Evolutionary conservation across 202 grass and related monocot genomes (phyloP), one percentile per base, ranked within the genome.

Genomic region (Zizania palustris): DNA sequence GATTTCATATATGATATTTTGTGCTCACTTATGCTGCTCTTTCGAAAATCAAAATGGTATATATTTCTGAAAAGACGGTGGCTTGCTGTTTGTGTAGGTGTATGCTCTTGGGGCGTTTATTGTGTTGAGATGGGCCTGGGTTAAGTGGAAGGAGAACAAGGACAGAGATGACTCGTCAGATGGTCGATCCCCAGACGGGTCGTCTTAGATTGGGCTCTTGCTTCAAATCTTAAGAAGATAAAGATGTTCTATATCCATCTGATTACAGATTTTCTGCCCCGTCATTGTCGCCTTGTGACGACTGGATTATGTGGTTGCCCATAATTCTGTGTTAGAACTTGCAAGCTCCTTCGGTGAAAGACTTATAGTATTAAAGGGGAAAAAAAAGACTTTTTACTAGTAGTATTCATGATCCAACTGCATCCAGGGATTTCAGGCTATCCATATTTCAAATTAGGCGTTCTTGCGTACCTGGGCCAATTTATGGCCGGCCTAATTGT

Each of bases 81-180:
- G 37, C n/a, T 21, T 46, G 34, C 36, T 69, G 2, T 18, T 59
- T 56, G 45, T 79, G 63, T 45, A 97, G 91, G 88, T 97, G 7
- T 93, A 97, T 46, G 91, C 91, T 45, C 76, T 97, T 69, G 91
- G 91, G 49, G 85, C 83, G 11, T 90, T 97, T 72, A 67, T 93
- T 19, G 65, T 97, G 56, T 15, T 78, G 59, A 85, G 84, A 65
- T 97, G 93, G 88, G 67, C 72, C 76, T 97, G 90, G 90, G 88
- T 78, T 42, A 87, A 81, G 71, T 93, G 88, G 88, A 81, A 82
- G 81, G 88, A 91, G 54, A 86, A 66, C 78, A 89, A 85, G 76
- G 84, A 89, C 78, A 85, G 72, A 58, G 82, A 85, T 33, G 69
- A 78, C 49, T 80, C 84, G 0, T 38, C 65, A 0, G 84, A 85